phyloP scores from a whole-genome alignment of 2,329 filamentous ascomycete species.

The Teratosphaeria nubilosa region DNA sequence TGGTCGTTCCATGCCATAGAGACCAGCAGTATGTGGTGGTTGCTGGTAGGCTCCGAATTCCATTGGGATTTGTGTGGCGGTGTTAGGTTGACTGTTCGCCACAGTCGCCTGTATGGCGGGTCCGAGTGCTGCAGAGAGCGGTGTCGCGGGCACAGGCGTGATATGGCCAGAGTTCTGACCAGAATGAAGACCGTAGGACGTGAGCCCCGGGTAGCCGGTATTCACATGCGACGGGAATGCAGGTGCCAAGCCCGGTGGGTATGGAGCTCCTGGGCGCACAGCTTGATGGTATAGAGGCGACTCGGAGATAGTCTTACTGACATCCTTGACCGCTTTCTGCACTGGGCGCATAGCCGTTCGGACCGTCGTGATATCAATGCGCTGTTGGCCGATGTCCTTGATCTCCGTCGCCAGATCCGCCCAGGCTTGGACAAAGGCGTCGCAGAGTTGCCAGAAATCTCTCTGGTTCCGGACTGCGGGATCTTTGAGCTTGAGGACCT shows the following conservation, averaged over 20 bases:
- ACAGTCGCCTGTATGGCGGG: constrained; percentile 81
- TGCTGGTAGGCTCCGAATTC: not conserved
- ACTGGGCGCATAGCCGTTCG: constrained; percentile 66
- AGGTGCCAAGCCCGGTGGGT: constrained; percentile 14
- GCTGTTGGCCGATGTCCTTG: constrained; percentile 33
- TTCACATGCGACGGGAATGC: constrained; percentile 20
- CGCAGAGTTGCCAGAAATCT: constrained; percentile 61
- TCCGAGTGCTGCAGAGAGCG: constrained; percentile 77
- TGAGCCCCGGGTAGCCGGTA: constrained; percentile 8
- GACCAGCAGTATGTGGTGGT: not conserved
- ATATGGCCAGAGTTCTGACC: constrained; percentile 28
- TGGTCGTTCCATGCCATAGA: not conserved
- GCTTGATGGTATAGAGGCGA: constrained; percentile 53
- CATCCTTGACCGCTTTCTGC: constrained; percentile 74
- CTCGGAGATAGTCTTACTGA: constrained; percentile 58
- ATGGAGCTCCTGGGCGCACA: constrained; percentile 25
- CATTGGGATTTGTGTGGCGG: constrained; percentile 5
- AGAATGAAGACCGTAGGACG: not conserved
- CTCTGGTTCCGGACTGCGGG: constrained; percentile 58
- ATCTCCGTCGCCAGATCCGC: constrained; percentile 53
- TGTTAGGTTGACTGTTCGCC: constrained; percentile 10
- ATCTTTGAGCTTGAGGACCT: constrained; percentile 74
- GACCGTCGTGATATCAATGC: constrained; percentile 50
- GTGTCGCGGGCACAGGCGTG: constrained; percentile 66
- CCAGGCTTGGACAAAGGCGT: constrained; percentile 62